Percentiles rank a stretch among this genome's conserved stretches.
These are phyloP conservation scores for Wallacemonas sp. DNA, from an alignment of 208 protist genomes.

Conservation along the genomic window DNA sequence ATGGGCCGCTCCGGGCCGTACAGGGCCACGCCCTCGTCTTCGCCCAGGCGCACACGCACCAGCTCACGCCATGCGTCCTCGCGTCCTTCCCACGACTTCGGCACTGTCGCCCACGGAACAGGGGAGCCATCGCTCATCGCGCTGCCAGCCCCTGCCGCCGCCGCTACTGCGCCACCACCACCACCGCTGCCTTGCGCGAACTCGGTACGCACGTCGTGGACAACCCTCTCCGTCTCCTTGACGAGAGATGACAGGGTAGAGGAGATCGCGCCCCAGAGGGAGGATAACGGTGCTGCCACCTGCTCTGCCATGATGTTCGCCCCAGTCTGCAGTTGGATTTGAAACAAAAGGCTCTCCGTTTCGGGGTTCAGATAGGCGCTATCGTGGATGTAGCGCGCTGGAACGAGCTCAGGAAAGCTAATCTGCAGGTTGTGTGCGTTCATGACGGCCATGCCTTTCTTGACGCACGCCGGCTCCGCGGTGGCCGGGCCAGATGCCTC, in stretches of 20 bases:
- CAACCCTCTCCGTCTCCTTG: slow-evolving; percentile 34
- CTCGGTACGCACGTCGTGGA: slow-evolving; percentile 54
- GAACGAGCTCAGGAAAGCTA: slow-evolving; percentile 56
- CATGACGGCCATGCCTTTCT: slow-evolving; percentile 32
- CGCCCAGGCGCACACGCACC: slow-evolving; percentile 38
- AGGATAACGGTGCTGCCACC: slow-evolving; percentile 53
- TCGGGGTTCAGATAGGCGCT: slow-evolving; percentile 36
- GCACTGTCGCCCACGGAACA: slow-evolving; percentile 64
- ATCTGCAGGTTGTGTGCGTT: slow-evolving; percentile 32
- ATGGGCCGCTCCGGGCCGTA: slow-evolving; percentile 54
- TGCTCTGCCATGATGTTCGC: slow-evolving; percentile 66
- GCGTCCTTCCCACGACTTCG: slow-evolving; percentile 52
- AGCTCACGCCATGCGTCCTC: slow-evolving; percentile 59
- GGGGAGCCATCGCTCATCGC: background rate
- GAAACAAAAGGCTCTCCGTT: slow-evolving; percentile 31
- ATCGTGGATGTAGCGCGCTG: slow-evolving; percentile 30
- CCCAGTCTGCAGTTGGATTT: slow-evolving; percentile 59
- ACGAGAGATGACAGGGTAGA: slow-evolving; percentile 54
- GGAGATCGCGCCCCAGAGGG: slow-evolving; percentile 58
- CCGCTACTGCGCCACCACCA: background rate
- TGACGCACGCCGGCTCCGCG: slow-evolving; percentile 9
- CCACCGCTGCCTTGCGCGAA: slow-evolving; percentile 7
- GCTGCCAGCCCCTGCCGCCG: slow-evolving; percentile 1
- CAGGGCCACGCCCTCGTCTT: slow-evolving; percentile 64
- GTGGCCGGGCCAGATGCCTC: background rate